Evolutionary conservation across 1,284 basidiomycete species (phyloP).

Genomic region (Austropuccinia psidii): DNA sequence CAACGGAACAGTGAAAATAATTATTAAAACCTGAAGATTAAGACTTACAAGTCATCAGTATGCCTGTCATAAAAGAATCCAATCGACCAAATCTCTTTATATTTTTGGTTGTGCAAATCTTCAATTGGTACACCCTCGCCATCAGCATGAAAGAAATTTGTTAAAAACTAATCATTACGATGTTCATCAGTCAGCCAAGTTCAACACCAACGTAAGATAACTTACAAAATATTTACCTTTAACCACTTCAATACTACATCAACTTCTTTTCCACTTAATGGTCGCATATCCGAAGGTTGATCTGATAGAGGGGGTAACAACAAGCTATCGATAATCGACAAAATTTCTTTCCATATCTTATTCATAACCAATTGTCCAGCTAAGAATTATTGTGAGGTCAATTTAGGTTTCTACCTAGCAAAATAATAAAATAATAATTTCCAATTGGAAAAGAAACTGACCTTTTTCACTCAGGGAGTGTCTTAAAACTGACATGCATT

Average conservation of each 20-base stretch:
- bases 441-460: slow-evolving; percentile 32
- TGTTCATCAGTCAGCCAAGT: slow-evolving; percentile 10
- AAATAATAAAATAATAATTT: slow-evolving; percentile 19
- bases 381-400: slow-evolving; percentile 44
- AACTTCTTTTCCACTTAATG: slow-evolving; percentile 85
- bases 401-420: too few relatives aligned
- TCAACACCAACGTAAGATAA: not conserved
- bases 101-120: slow-evolving; percentile 89
- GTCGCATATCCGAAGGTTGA: slow-evolving; percentile 78
- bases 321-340: slow-evolving; percentile 76
- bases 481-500: slow-evolving; percentile 84
- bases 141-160: slow-evolving; percentile 89
- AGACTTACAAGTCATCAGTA: slow-evolving; percentile 33
- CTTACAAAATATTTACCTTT: slow-evolving; percentile 55
- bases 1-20: slow-evolving; percentile 18
- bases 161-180: slow-evolving; percentile 60
- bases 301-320: slow-evolving; percentile 88
- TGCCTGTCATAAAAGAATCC: not conserved
- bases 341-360: slow-evolving; percentile 92
- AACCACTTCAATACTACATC: slow-evolving; percentile 98
- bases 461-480: slow-evolving; percentile 65
- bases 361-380: slow-evolving; percentile 89
- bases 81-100: slow-evolving; percentile 55
- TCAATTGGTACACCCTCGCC: slow-evolving; percentile 79
- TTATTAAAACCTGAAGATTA: not conserved